Conservation (phyloP, 1,284 basidiomycete species). For the Rugosomyces carneus region DNA sequence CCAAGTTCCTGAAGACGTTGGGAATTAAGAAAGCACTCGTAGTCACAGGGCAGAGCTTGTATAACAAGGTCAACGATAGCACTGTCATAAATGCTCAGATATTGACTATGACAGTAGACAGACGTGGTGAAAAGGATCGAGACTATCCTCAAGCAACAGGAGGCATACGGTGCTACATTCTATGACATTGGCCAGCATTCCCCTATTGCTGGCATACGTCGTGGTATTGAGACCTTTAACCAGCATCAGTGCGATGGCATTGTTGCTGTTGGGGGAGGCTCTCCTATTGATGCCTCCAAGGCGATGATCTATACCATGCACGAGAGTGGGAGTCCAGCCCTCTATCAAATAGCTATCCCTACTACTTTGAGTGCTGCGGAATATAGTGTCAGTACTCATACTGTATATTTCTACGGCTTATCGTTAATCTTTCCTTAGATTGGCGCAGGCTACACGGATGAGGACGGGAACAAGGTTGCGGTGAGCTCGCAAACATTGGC, state of each 20-base stretch:
- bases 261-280: constrained; percentile 74
- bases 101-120: constrained; percentile 37
- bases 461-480: constrained; percentile 60
- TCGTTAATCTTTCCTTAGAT: constrained; percentile 27
- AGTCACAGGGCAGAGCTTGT: constrained; percentile 65
- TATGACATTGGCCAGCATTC: constrained; percentile 74
- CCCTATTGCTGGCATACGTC: constrained; percentile 64
- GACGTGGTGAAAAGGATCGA: constrained; percentile 59
- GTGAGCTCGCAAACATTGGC: constrained; percentile 50
- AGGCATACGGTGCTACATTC: constrained; percentile 63
- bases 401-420: not conserved
- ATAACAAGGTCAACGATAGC: constrained; percentile 45
- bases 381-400: constrained; percentile 46
- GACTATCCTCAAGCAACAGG: constrained; percentile 44
- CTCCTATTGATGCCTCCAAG: constrained; percentile 74
- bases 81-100: constrained; percentile 7
- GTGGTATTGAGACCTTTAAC: constrained; percentile 53
- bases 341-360: constrained; percentile 66
- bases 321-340: constrained; percentile 41
- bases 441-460: constrained; percentile 71
- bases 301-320: constrained; percentile 60
- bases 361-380: constrained; percentile 82
- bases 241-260: constrained; percentile 58
- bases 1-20: constrained; percentile 49
- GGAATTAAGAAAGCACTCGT: constrained; percentile 58